Evolutionary conservation across 75 land plant species (phyloP).

Genomic region (Pinus taeda): DNA sequence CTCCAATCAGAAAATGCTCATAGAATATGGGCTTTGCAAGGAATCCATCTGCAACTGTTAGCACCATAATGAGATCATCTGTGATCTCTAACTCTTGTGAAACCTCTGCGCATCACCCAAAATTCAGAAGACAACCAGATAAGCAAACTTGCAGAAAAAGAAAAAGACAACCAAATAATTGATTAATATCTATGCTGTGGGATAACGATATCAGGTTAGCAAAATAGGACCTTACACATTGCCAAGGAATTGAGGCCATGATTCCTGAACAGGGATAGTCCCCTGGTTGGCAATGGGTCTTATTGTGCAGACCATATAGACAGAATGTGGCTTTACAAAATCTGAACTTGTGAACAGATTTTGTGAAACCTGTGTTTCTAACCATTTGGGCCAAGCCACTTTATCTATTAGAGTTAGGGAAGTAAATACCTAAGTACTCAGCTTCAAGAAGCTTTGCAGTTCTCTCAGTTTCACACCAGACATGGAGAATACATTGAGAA

Average conservation of each 20-base stretch:
- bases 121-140: constrained; percentile 1
- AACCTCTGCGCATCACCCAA: constrained; percentile 19
- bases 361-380: neutral
- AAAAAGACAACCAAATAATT: neutral
- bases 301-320: constrained; percentile 1
- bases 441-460: constrained; percentile 27
- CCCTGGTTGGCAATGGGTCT: neutral
- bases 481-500: constrained; percentile 46
- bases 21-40: constrained; percentile 49
- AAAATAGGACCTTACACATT: neutral
- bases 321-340: neutral
- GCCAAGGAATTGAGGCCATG: neutral
- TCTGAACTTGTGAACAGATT: neutral
- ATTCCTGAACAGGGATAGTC: neutral
- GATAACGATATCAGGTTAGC: neutral
- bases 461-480: constrained; percentile 45
- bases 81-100: constrained; percentile 32
- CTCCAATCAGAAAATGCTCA: constrained; percentile 13
- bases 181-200: neutral
- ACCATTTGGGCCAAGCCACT: neutral
- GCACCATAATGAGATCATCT: constrained; percentile 51
- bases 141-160: neutral
- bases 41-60: constrained; percentile 46
- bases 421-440: constrained; percentile 27
- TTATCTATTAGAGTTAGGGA: neutral